These are phyloP conservation scores for Singerocomus inundabilis DNA, from an alignment of 1,284 basidiomycete species.

Conservation along the genomic window DNA sequence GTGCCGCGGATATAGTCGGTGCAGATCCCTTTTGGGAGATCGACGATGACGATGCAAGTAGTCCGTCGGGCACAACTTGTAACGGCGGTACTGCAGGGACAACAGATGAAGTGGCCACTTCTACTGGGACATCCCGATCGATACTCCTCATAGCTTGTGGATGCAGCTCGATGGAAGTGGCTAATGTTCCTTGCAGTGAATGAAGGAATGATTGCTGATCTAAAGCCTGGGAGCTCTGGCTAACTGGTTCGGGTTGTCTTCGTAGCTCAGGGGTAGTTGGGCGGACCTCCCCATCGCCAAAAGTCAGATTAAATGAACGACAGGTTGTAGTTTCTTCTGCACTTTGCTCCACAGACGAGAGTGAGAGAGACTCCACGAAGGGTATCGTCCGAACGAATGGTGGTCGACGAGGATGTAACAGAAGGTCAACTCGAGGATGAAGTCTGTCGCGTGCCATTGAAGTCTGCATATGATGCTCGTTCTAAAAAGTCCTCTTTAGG, in stretches of 20 bases:
- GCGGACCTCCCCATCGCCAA: constrained; percentile 2
- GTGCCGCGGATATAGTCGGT: background rate
- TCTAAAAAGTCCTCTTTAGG: background rate
- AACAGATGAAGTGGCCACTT: background rate
- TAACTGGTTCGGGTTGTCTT: background rate
- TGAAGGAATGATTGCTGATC: background rate
- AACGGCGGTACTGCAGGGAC: background rate
- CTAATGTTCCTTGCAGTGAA: background rate
- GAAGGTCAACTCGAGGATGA: constrained; percentile 52
- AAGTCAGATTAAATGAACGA: constrained; percentile 39
- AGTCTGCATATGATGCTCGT: constrained; percentile 15
- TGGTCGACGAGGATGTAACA: constrained; percentile 75
- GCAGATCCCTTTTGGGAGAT: constrained; percentile 10
- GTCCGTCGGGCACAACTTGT: background rate
- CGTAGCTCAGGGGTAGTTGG: background rate
- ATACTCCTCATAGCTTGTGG: constrained; percentile 1
- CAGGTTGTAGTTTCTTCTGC: constrained; percentile 55
- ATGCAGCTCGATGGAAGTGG: background rate
- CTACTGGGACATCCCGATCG: background rate
- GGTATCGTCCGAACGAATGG: constrained; percentile 69
- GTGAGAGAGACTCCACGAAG: constrained; percentile 56
- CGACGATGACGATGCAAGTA: background rate
- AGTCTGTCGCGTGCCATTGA: constrained; percentile 19
- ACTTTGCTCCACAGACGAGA: constrained; percentile 61
- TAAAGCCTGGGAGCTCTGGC: background rate